Evolutionary conservation across 2,329 filamentous ascomycete genomes (phyloP), one percentile per base, ranked within the genome.

Genomic region (Tolypocladium endophyticum): DNA sequence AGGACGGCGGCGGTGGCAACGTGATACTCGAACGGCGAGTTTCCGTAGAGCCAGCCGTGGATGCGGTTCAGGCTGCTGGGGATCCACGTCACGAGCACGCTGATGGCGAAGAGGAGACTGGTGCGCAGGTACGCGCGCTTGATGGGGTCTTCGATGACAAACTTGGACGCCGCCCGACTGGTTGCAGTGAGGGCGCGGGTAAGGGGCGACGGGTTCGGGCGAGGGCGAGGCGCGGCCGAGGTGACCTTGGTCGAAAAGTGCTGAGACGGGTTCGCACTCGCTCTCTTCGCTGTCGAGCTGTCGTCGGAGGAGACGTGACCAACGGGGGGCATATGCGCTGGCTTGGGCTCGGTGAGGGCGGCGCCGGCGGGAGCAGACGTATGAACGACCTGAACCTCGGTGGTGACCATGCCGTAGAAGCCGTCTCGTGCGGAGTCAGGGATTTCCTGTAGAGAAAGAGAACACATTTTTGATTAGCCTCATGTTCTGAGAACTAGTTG

Each of bases 61-160:
- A 92, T 82, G 36, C 89, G 81, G 72, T 93, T 93, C 68, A 89
- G 79, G 61, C 85, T 89, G 64, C 86, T 88, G 7, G 83, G 83
- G 4, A 82, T 84, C 82, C 83, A 86, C 3, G 83, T 85, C 50
- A 85, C 80, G 39, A 85, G 73, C 33, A 86, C 81, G 55, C 81
- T 84, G 60, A 85, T 76, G 55, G 82, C 81, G 65, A 85, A 85
- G 14, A 86, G 78, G 66, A 85, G 83, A 33, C 81, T 84, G 9
- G 83, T 85, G 18, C 82, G 78, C 52, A 86, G 74, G 66, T 86
- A 85, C 12, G 82, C 82, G 5, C 83, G 73, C 73, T 86, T 86
- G 64, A 86, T 76, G 1, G 81, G 81, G 69, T 86, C 83, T 64
- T 71, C 70, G 43, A 75, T 65, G 53, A 70, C 65, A 57, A 75